These are phyloP conservation scores for Microstegium vimineum DNA, from an alignment of 176 grass and related monocot species.

Conservation along the genomic window DNA sequence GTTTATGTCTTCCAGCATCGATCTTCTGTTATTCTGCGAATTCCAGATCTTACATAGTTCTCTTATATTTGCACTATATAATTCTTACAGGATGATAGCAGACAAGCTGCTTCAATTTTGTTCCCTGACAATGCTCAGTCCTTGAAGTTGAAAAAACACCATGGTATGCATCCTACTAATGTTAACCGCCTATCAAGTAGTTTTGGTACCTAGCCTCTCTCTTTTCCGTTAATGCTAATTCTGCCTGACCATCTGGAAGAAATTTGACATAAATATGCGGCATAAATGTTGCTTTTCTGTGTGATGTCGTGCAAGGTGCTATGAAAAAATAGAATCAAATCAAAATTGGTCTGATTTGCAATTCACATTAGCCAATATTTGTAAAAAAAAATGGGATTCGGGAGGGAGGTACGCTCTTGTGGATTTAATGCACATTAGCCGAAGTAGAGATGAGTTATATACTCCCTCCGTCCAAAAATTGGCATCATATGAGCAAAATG, in stretches of 20 bases:
- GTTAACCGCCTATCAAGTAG: not conserved
- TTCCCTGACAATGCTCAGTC: slow-evolving; percentile 58
- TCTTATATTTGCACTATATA: not conserved
- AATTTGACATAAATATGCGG: not conserved
- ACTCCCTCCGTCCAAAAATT: no score
- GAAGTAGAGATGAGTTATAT: not conserved
- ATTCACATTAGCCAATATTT: not conserved
- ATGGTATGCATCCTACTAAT: slow-evolving; percentile 50
- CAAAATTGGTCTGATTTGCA: not conserved
- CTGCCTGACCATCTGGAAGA: not conserved
- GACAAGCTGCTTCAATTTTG: slow-evolving; percentile 68
- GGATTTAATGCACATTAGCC: not conserved
- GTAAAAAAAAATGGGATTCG: not conserved
- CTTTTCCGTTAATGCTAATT: slow-evolving; percentile 9
- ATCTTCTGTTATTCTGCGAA: not conserved
- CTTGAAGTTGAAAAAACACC: slow-evolving; percentile 90
- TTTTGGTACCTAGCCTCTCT: not conserved
- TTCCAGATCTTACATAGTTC: not conserved
- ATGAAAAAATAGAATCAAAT: not conserved
- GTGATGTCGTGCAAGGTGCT: not conserved
- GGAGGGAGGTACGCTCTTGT: not conserved
- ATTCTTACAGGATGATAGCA: slow-evolving; percentile 82
- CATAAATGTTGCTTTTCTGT: slow-evolving; percentile 8
- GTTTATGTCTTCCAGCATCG: not conserved
- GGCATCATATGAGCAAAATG: no score